Evolutionary conservation across 2,329 filamentous ascomycete genomes (phyloP), one percentile per base, ranked within the genome.

Genomic region (Botryosphaeria dothidea): DNA sequence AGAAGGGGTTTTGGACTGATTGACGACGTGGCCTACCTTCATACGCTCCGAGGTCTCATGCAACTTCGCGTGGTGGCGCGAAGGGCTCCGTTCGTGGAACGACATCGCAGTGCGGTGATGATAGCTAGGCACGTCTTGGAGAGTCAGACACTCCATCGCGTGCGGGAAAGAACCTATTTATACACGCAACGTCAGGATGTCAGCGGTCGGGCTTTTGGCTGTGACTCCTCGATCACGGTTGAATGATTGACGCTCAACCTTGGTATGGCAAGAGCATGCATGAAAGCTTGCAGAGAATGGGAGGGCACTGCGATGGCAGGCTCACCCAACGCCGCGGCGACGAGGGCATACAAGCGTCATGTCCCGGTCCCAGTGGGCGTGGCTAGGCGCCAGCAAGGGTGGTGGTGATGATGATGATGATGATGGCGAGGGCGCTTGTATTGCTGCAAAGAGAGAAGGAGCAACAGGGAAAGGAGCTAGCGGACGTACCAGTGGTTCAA

Each of bases 131-230:
- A 76, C 70, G 71, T 77, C 75, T 68, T 76, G 74, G n/a, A 77
- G 71, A 19, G 75, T 74, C 58, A 77, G 74, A 67, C 75, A 77
- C 70, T 77, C 75, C 75, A 77, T 77, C 25, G 23, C 46, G 66
- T 46, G 60, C 29, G 52, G 48, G 3, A 5, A 31, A 19, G 19
- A 27, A 8, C 41, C 25, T 41, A 58, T 25, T 31, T 57, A 57
- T 46, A 4, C 15, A 9, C 7, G 9, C n/a, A 7, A 17, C 8
- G 4, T 8, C n/a, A 15, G 43, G 19, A 7, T 17, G 49, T 56
- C 15, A 56, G 38, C 46, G 11, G 34, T 41, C 31, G 25, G 15
- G 4, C 13, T 25, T 7, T 21, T 27, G 45, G 21, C 23, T 41
- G 27, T n/a, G n/a, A n/a, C n/a, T n/a, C n/a, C n/a, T n/a, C n/a